These are phyloP conservation scores for Alternaria arborescens DNA, from an alignment of 2,329 filamentous ascomycete genomes.

Conservation along the genomic window DNA sequence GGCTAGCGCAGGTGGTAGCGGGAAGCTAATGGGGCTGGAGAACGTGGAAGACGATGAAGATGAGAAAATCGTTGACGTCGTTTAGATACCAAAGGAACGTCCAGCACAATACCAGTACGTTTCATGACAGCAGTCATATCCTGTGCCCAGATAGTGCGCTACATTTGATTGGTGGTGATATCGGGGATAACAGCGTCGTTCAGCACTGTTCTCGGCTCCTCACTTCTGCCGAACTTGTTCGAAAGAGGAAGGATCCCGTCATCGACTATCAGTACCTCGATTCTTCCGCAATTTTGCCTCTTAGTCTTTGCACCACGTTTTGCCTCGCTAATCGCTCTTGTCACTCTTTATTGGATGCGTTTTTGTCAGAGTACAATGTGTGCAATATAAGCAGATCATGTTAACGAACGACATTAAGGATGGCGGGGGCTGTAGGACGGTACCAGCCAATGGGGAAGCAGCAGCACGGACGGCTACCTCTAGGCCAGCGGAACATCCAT, in stretches of 20 bases:
- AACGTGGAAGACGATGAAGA: constrained; percentile 47
- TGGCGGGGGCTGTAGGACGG: not conserved
- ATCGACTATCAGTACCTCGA: constrained; percentile 14
- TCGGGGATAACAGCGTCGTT: constrained; percentile 17
- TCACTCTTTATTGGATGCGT: constrained; percentile 5
- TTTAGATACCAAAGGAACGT: constrained; percentile 11
- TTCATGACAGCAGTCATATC: not conserved
- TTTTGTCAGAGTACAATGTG: constrained; percentile 5
- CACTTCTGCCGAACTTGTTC: constrained; percentile 9
- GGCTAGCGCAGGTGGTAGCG: constrained; percentile 28
- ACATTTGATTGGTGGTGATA: constrained; percentile 25
- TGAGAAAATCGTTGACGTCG: constrained; percentile 50
- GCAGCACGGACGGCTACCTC: not conserved
- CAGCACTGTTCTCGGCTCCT: constrained; percentile 20
- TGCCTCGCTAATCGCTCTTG: not conserved
- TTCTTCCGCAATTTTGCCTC: not conserved
- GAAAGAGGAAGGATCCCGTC: constrained; percentile 16
- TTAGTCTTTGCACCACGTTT: not conserved
- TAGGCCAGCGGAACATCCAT: not conserved
- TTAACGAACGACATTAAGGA: constrained; percentile 1
- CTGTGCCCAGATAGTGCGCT: not conserved
- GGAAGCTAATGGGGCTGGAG: constrained; percentile 41
- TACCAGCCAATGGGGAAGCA: not conserved
- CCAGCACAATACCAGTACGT: constrained; percentile 4
- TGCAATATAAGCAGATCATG: not conserved